Conservation (phyloP, 768 basidiomycete species). For the Filobasidium floriforme region DNA sequence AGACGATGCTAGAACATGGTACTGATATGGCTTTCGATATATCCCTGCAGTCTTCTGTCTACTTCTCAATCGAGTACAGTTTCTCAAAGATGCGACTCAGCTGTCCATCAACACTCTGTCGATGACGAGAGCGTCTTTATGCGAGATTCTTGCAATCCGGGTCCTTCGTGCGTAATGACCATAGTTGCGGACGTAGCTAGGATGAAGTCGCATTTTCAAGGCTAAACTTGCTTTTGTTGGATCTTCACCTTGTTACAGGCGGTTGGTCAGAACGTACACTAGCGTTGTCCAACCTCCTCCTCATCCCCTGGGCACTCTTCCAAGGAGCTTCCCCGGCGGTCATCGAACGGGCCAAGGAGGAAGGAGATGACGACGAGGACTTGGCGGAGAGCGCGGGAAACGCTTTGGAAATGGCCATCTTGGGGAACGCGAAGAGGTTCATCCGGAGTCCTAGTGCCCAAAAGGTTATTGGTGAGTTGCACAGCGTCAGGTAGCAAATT, state of each 20-base stretch:
- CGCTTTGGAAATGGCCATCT: conserved; percentile 80
- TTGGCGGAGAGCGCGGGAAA: conserved; percentile 61
- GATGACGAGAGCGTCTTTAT: conserved; percentile 66
- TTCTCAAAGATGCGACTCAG: conserved; percentile 63
- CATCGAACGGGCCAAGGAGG: conserved; percentile 35
- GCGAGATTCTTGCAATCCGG: conserved; percentile 81
- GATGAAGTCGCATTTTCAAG: too few species aligned
- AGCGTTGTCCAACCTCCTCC: conserved; percentile 39
- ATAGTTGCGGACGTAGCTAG: too few species aligned
- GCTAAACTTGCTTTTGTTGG: too few species aligned
- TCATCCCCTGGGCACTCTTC: conserved; percentile 43
- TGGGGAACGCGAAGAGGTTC: conserved; percentile 76
- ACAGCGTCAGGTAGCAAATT: too few species aligned
- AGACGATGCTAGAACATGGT: background rate
- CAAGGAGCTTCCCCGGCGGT: conserved; percentile 43
- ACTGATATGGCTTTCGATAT: background rate
- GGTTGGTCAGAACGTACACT: conserved; percentile 45
- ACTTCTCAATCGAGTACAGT: conserved; percentile 77
- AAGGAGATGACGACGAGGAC: conserved; percentile 37
- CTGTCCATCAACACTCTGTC: conserved; percentile 64
- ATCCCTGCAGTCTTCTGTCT: conserved; percentile 62
- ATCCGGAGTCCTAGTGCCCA: conserved; percentile 84
- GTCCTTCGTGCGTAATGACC: conserved; percentile 56
- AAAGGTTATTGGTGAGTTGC: conserved; percentile 64
- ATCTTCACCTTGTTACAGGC: conserved; percentile 24